These are phyloP conservation scores for Immersiporthe knoxdaviesiana DNA, from an alignment of 2,329 filamentous ascomycete genomes.

Conservation along the genomic window DNA sequence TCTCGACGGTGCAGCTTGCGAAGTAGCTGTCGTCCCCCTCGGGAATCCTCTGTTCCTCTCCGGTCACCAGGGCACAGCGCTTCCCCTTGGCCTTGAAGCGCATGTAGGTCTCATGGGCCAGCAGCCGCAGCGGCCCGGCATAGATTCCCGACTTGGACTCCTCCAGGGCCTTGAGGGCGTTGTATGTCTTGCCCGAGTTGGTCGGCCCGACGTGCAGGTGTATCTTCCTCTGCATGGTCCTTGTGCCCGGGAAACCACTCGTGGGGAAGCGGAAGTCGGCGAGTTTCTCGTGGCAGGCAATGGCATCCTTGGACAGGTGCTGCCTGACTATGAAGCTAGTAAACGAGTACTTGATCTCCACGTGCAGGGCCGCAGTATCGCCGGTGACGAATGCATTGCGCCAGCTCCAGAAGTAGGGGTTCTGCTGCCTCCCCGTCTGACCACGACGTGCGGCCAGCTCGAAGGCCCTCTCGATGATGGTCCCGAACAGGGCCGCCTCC, in stretches of 20 bases:
- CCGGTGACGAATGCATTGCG: slow-evolving; percentile 61
- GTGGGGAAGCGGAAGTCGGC: slow-evolving; percentile 86
- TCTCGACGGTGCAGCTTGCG: slow-evolving; percentile 91
- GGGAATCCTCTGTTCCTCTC: slow-evolving; percentile 81
- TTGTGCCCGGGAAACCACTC: slow-evolving; percentile 92
- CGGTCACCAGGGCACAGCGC: slow-evolving; percentile 80
- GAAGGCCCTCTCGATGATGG: slow-evolving; percentile 50
- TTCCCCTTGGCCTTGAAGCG: slow-evolving; percentile 79
- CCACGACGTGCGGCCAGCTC: slow-evolving; percentile 45
- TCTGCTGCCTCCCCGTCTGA: slow-evolving; percentile 45
- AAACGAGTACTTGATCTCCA: slow-evolving; percentile 70
- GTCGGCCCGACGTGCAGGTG: slow-evolving; percentile 96
- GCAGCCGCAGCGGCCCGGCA: slow-evolving; percentile 82
- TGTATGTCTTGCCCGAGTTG: slow-evolving; percentile 97
- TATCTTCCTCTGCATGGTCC: slow-evolving; percentile 77
- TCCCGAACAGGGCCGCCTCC: slow-evolving; percentile 51
- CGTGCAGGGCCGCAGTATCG: slow-evolving; percentile 54
- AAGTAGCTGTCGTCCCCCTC: slow-evolving; percentile 62
- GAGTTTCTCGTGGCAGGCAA: slow-evolving; percentile 64
- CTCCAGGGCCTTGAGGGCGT: slow-evolving; percentile 84
- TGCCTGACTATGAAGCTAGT: slow-evolving; percentile 64
- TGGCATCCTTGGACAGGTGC: slow-evolving; percentile 58
- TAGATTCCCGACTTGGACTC: slow-evolving; percentile 78
- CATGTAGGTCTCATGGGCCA: slow-evolving; percentile 95
- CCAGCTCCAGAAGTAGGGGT: slow-evolving; percentile 61